Evolutionary conservation across 768 basidiomycete species (phyloP).

Genomic region (Boletus tylopilopsis): DNA sequence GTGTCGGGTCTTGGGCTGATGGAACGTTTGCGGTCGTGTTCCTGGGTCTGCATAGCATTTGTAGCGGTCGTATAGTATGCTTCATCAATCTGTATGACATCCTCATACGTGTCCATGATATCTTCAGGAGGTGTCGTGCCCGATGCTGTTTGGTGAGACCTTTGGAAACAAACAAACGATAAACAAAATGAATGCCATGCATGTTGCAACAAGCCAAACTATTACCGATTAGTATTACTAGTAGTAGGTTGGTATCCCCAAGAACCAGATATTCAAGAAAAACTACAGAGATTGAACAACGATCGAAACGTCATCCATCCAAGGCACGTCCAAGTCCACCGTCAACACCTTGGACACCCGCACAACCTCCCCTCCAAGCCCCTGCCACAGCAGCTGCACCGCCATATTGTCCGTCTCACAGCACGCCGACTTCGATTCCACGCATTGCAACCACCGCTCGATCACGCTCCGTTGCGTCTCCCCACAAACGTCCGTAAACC

Average conservation of each 20-base stretch:
- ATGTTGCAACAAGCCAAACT: not conserved
- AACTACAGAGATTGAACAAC: conserved; percentile 59
- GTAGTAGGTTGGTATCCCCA: not conserved
- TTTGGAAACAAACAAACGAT: too few species aligned
- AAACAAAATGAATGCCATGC: too few species aligned
- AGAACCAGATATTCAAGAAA: not conserved
- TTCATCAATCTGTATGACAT: conserved; percentile 7
- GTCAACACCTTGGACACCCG: conserved; percentile 57
- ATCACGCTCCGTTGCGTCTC: conserved; percentile 45
- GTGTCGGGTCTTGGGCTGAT: conserved; percentile 4
- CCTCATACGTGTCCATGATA: conserved; percentile 34
- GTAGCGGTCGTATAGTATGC: conserved; percentile 13
- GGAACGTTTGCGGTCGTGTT: conserved; percentile 34
- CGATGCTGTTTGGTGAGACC: not conserved
- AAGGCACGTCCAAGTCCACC: conserved; percentile 58
- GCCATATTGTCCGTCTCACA: conserved; percentile 45
- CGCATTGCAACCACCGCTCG: conserved; percentile 48
- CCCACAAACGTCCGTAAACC: conserved; percentile 59
- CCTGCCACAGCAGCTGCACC: conserved; percentile 51
- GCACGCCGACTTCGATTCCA: conserved; percentile 30
- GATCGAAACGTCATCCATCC: conserved; percentile 68
- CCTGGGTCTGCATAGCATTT: conserved; percentile 34
- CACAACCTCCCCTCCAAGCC: conserved; percentile 52
- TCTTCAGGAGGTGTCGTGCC: not conserved
- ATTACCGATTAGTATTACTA: not conserved